Conservation (phyloP, 2,329 filamentous ascomycete genomes). For the Trematosphaeria pertusa region DNA sequence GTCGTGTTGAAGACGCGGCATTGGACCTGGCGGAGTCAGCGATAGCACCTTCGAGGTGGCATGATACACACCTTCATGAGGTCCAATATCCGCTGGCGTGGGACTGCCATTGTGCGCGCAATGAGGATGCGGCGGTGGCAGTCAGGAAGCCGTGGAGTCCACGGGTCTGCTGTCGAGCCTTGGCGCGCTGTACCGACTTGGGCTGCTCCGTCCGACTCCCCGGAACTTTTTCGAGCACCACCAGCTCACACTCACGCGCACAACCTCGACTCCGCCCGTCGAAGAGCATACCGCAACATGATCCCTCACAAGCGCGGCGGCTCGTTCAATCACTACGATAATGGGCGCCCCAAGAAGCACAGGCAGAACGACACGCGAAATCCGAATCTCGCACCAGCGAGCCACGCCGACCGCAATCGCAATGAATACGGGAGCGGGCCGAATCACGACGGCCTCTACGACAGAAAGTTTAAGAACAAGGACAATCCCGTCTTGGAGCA, state of each 20-base stretch:
- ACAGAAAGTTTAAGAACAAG: conserved; percentile 8
- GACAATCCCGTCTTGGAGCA: conserved; percentile 13
- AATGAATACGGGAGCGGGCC: not conserved
- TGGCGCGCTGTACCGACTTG: conserved; percentile 20
- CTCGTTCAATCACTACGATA: conserved; percentile 28
- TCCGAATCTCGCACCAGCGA: conserved; percentile 9
- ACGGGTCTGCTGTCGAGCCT: no score
- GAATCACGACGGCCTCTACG: not conserved
- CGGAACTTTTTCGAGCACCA: not conserved
- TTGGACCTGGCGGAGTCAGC: conserved; percentile 68
- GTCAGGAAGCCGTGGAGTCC: conserved; percentile 5
- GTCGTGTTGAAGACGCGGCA: conserved; percentile 90
- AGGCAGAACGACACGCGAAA: conserved; percentile 6
- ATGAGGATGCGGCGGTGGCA: conserved; percentile 15
- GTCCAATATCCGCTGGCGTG: conserved; percentile 64
- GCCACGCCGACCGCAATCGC: conserved; percentile 4
- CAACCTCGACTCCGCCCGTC: conserved; percentile 1
- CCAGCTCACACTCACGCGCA: not conserved
- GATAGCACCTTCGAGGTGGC: not conserved
- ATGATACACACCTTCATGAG: conserved; percentile 74
- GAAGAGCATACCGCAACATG: not conserved
- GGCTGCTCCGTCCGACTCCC: not conserved
- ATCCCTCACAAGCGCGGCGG: conserved; percentile 26
- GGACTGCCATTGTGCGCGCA: conserved; percentile 56
- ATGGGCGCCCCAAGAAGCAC: conserved; percentile 22